phyloP scores from a whole-genome alignment of 2,329 filamentous ascomycete species.

The Fusarium penzigii region DNA sequence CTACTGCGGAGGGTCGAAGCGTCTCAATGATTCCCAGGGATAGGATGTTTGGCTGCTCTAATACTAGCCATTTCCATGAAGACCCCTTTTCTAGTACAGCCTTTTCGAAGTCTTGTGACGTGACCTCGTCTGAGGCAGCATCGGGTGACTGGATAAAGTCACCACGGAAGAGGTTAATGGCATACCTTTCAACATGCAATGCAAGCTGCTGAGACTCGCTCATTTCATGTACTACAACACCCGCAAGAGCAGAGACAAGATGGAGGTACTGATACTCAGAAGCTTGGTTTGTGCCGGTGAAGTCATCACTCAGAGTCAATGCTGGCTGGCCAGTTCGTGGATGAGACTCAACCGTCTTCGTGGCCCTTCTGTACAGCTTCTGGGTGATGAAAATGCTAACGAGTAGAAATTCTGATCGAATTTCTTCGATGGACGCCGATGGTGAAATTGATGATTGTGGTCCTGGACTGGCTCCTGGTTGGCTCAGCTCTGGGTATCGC shows the following conservation, averaged over 20 bases:
- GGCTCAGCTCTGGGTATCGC: constrained; percentile 32
- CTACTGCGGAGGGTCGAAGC: constrained; percentile 36
- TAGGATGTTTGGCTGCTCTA: constrained; percentile 35
- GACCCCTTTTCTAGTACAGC: constrained; percentile 15
- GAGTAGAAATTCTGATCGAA: constrained; percentile 41
- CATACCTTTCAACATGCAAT: constrained; percentile 35
- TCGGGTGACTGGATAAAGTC: constrained; percentile 26
- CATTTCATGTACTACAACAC: constrained; percentile 39
- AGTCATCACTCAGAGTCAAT: constrained; percentile 36
- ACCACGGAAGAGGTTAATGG: constrained; percentile 40
- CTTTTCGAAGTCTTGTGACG: neutral
- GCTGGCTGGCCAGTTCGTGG: constrained; percentile 16
- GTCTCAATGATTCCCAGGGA: constrained; percentile 41
- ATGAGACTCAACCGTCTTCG: constrained; percentile 28
- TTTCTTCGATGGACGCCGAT: constrained; percentile 27
- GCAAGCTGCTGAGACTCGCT: constrained; percentile 38
- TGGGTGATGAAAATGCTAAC: constrained; percentile 40
- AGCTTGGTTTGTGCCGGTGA: constrained; percentile 27
- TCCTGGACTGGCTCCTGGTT: constrained; percentile 1
- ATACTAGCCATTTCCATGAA: constrained; percentile 36
- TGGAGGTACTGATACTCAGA: constrained; percentile 39
- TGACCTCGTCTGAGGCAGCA: constrained; percentile 6
- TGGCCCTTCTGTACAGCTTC: constrained; percentile 44
- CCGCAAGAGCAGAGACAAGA: constrained; percentile 37
- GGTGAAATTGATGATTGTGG: constrained; percentile 4